These are phyloP conservation scores for Monilinia aucupariae DNA, from an alignment of 2,329 filamentous ascomycete species.

Conservation along the genomic window DNA sequence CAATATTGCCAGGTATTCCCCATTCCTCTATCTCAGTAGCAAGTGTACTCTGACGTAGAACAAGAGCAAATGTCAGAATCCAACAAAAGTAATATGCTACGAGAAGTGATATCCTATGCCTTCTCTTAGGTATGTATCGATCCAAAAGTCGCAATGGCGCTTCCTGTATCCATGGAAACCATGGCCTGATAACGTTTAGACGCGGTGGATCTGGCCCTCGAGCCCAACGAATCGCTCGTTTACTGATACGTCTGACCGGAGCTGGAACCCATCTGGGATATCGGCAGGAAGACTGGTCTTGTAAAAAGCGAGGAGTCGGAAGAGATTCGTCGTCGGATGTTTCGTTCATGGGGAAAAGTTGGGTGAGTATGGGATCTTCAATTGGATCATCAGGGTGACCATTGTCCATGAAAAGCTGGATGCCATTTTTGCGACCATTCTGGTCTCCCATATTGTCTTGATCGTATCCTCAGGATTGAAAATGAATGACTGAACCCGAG, in stretches of 20 bases:
- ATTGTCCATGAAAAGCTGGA: constrained; percentile 21
- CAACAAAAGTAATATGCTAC: constrained; percentile 58
- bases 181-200: constrained; percentile 48
- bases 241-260: constrained; percentile 44
- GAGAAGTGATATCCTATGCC: constrained; percentile 54
- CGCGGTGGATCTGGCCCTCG: constrained; percentile 51
- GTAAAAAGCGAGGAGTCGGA: constrained; percentile 55
- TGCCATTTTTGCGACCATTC: constrained; percentile 25
- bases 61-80: constrained; percentile 63
- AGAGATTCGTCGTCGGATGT: constrained; percentile 41
- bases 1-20: constrained; percentile 59
- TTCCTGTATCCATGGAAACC: constrained; percentile 63
- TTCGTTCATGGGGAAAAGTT: constrained; percentile 39
- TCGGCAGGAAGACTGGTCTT: constrained; percentile 45
- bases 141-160: constrained; percentile 61
- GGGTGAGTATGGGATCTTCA: constrained; percentile 27
- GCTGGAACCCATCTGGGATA: constrained; percentile 55
- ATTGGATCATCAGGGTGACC: constrained; percentile 34
- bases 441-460: constrained; percentile 13
- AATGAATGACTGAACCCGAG: neutral
- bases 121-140: constrained; percentile 52
- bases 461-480: neutral
- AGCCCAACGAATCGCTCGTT: constrained; percentile 45
- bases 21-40: constrained; percentile 60
- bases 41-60: constrained; percentile 58